Conservation (phyloP, 306 rosid species). For the Oemleria cerasiformis region DNA sequence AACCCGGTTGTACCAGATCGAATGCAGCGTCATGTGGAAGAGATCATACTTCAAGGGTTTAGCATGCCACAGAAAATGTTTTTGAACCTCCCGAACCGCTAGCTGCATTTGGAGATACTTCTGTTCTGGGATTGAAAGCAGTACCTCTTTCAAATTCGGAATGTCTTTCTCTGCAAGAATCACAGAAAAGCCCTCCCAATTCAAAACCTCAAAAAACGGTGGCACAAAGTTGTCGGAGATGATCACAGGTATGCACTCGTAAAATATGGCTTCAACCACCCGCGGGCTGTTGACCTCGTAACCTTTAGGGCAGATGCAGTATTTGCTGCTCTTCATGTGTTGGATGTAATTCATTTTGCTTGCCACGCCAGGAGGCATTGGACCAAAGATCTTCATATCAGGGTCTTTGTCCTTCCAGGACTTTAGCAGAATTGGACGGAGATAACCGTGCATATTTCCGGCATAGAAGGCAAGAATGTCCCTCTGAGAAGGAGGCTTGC, state of each 20-base stretch:
- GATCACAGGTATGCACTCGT: constrained; percentile 93
- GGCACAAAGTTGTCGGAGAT: constrained; percentile 97
- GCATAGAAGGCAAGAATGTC: constrained; percentile 77
- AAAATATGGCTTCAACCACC: constrained; percentile 81
- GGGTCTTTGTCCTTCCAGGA: constrained; percentile 87
- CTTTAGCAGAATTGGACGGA: constrained; percentile 64
- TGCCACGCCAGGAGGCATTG: constrained; percentile 75
- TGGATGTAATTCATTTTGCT: constrained; percentile 84
- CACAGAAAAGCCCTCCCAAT: constrained; percentile 85
- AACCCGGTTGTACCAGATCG: constrained; percentile 90
- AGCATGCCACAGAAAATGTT: constrained; percentile 86
- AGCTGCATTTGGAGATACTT: constrained; percentile 77
- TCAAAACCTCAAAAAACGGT: constrained; percentile 81
- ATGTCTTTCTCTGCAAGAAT: constrained; percentile 82
- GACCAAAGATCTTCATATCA: constrained; percentile 75
- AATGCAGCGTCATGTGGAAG: constrained; percentile 94
- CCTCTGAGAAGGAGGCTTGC: constrained; percentile 70
- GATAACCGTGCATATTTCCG: constrained; percentile 82
- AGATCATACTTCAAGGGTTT: constrained; percentile 82
- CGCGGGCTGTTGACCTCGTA: constrained; percentile 93
- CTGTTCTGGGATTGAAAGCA: constrained; percentile 60
- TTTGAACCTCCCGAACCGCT: constrained; percentile 77
- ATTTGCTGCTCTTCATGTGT: constrained; percentile 87
- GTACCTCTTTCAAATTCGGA: constrained; percentile 66
- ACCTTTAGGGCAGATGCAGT: constrained; percentile 94